Evolutionary conservation across 2,329 filamentous ascomycete species (phyloP).

Genomic region (Neospermospora avenae): DNA sequence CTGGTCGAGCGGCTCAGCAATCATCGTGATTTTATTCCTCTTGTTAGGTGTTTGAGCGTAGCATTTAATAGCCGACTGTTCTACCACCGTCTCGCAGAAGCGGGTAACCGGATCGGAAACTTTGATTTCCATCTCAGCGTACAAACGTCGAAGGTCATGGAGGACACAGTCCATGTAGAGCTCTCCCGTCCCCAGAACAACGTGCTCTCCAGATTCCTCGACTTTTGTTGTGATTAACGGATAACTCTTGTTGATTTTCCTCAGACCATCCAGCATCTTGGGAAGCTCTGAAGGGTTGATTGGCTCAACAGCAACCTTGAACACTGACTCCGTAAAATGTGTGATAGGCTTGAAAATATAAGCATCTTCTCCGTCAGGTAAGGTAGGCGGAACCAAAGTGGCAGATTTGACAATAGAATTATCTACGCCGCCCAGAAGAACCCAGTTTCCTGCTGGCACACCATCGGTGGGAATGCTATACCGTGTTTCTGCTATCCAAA

Average conservation of each 20-base stretch:
- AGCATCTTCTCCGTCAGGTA: conserved; percentile 85
- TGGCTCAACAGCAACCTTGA: conserved; percentile 96
- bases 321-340: conserved; percentile 95
- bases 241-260: conserved; percentile 97
- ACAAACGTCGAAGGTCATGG: conserved; percentile 88
- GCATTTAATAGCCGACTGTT: conserved; percentile 96
- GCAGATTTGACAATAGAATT: conserved; percentile 98
- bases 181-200: conserved; percentile 91
- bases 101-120: conserved; percentile 96
- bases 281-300: conserved; percentile 97
- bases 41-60: conserved; percentile 98
- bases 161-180: conserved; percentile 99
- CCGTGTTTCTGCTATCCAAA: conserved; percentile 86
- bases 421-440: conserved; percentile 87
- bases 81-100: conserved; percentile 96
- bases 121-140: conserved; percentile 99
- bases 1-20: conserved; percentile 91
- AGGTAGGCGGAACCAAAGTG: conserved; percentile 75
- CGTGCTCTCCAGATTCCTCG: conserved; percentile 95
- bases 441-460: conserved; percentile 90
- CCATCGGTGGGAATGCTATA: conserved; percentile 92
- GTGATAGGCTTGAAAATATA: conserved; percentile 92
- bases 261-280: conserved; percentile 96
- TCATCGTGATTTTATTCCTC: conserved; percentile 99
- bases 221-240: conserved; percentile 95